A percentile compares a stretch with the other conserved stretches of the same genome.
Conservation (phyloP, 495 filamentous ascomycete genomes). For the Penicillium ochrochloron region DNA sequence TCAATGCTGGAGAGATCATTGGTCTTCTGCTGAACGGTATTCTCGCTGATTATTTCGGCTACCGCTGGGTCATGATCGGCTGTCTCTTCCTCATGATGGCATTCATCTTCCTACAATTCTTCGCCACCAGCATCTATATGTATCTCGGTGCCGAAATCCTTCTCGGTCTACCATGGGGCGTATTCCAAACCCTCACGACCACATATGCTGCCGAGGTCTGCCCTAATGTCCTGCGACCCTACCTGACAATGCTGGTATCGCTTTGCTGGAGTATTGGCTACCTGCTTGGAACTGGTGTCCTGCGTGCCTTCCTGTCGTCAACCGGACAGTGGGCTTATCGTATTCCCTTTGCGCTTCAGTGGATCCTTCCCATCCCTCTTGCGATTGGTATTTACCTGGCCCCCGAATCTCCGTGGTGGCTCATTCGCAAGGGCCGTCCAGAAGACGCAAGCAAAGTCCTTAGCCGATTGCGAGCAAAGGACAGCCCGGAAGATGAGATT, state of each 20-base stretch:
- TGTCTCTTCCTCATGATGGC: slow-evolving; percentile 57
- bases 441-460: slow-evolving; percentile 64
- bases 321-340: slow-evolving; percentile 61
- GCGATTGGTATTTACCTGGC: slow-evolving; percentile 64
- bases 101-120: slow-evolving; percentile 70
- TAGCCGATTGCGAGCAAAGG: slow-evolving; percentile 57
- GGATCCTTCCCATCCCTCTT: slow-evolving; percentile 73
- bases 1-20: slow-evolving; percentile 64
- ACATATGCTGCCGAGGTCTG: slow-evolving; percentile 75
- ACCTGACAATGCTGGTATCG: slow-evolving; percentile 73
- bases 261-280: slow-evolving; percentile 76
- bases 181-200: slow-evolving; percentile 73
- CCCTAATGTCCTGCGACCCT: slow-evolving; percentile 67
- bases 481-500: slow-evolving; percentile 59
- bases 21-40: slow-evolving; percentile 69
- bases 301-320: slow-evolving; percentile 57
- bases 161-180: slow-evolving; percentile 72
- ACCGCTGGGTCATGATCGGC: slow-evolving; percentile 63
- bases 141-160: slow-evolving; percentile 71
- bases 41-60: slow-evolving; percentile 66
- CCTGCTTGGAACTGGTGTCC: slow-evolving; percentile 67
- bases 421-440: slow-evolving; percentile 63
- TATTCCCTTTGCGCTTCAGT: slow-evolving; percentile 69
- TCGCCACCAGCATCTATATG: slow-evolving; percentile 61
- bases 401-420: slow-evolving; percentile 77